Base-by-base conservation (phyloP, 148 eudicot genomes). In the Cornus suecica region DNA sequence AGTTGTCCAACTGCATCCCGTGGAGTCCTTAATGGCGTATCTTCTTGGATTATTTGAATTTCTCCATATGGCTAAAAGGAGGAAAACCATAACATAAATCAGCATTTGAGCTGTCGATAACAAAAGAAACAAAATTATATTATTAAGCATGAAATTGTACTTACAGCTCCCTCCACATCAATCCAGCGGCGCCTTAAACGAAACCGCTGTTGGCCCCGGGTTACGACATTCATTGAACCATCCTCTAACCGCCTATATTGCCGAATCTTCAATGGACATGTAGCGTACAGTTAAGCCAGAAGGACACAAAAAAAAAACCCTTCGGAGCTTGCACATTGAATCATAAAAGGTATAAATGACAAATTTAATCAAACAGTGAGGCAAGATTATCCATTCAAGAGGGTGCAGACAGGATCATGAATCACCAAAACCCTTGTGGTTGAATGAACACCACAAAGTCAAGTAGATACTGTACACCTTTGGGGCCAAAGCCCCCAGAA, bases 131-230 rank as follows among this genome's bases (percentile, higher is more conserved):
- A 74, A n/a, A 51, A 41, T 65, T 34, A 24, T 42, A 41, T 70
- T 25, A 20, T 74, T 63, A 28, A 82, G 75, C 66, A 54, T 16
- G 58, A 41, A 29, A 73, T 65, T 41, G 67, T 77, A 83, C 92
- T 87, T 91, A 95, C 99, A 30, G 89, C 79, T 80, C 94, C 94
- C 70, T 91, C 99, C 71, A 62, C 88, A 78, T 90, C 97, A 73
- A 85, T 81, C 97, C 97, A 92, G 25, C 83, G 90, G 68, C 91
- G 93, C 79, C 84, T 91, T 37, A 95, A 84, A 81, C 80, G 90
- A 75, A 95, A 95, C 2, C 99, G 91, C 78, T 95, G 98, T 82
- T 86, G 90, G 69, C 99, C 99, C 72, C 94, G 93, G 69, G 94
- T 86, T 73, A 95, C 89, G 66, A 95, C 86, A 83, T 93, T 95